These are phyloP conservation scores for Apophysomyces trapeziformis DNA, from an alignment of 371 early-diverging fungal species.

Conservation along the genomic window DNA sequence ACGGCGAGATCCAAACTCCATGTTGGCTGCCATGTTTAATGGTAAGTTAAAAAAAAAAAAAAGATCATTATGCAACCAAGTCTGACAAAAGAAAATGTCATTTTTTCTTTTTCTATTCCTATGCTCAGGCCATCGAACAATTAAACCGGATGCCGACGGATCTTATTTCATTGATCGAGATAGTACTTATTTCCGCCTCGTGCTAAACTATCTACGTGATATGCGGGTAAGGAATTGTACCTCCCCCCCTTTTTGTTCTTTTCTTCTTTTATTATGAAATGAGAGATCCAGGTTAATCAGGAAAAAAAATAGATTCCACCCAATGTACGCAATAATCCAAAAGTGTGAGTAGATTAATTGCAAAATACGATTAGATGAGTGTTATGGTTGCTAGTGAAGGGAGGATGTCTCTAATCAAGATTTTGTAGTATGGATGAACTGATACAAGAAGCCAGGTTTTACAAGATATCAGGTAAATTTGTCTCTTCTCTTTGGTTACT, in stretches of 20 bases:
- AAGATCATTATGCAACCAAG: too few species aligned
- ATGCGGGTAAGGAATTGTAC: conserved; percentile 24
- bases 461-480: conserved; percentile 32
- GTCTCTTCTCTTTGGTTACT: neutral
- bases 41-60: conserved; percentile 19
- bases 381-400: too few species aligned
- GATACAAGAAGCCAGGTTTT: conserved; percentile 48
- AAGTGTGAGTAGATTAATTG: conserved; percentile 25
- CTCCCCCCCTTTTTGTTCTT: neutral
- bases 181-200: conserved; percentile 42
- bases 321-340: conserved; percentile 35
- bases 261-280: too few species aligned
- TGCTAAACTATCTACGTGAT: conserved; percentile 49
- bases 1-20: conserved; percentile 41
- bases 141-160: conserved; percentile 38
- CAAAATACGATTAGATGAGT: too few species aligned
- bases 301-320: conserved; percentile 33
- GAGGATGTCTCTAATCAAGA: too few species aligned
- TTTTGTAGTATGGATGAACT: conserved; percentile 44
- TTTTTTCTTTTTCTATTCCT: neutral
- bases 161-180: conserved; percentile 54
- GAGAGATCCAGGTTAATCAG: too few species aligned
- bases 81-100: too few species aligned
- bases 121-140: conserved; percentile 10
- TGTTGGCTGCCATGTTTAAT: conserved; percentile 42